Percentiles rank a stretch among this genome's conserved stretches.
phyloP scores from a whole-genome alignment of 352 stramenopile species.

The Pythium scleroteichum region DNA sequence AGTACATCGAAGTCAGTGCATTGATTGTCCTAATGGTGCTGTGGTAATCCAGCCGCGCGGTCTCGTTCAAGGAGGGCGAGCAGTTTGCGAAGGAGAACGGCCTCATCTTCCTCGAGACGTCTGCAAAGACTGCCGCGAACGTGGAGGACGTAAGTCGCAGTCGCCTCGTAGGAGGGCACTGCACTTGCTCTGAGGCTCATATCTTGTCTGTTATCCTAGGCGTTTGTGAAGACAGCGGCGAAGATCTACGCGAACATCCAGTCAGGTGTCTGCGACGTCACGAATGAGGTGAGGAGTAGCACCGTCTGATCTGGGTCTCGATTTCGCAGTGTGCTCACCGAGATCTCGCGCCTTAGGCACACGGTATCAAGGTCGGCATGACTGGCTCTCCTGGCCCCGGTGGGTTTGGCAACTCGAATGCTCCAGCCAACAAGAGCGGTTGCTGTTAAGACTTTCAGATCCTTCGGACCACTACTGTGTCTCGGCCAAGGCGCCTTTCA shows the following conservation, averaged over 20 bases:
- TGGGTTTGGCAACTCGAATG: conserved; percentile 78
- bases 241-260: conserved; percentile 98
- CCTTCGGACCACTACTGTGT: not conserved
- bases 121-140: conserved; percentile 98
- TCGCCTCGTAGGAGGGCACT: conserved; percentile 28
- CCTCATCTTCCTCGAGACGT: conserved; percentile 99
- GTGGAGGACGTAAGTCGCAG: conserved; percentile 93
- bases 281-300: conserved; percentile 80
- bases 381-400: conserved; percentile 74
- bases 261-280: conserved; percentile 93
- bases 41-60: conserved; percentile 63
- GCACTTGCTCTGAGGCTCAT: not conserved
- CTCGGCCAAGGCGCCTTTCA: conserved; percentile 7
- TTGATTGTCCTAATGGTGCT: not conserved
- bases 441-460: conserved; percentile 68
- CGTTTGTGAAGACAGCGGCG: conserved; percentile 95
- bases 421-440: conserved; percentile 60
- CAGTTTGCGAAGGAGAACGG: conserved; percentile 99
- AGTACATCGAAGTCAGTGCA: too few relatives aligned
- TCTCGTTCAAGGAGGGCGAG: conserved; percentile 97
- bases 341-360: conserved; percentile 40
- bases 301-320: too few relatives aligned
- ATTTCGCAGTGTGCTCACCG: not conserved
- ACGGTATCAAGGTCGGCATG: conserved; percentile 90
- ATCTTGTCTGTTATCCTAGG: conserved; percentile 36